Base-by-base conservation (phyloP, 495 filamentous ascomycete species). In the Hypoxylon perforatum region DNA sequence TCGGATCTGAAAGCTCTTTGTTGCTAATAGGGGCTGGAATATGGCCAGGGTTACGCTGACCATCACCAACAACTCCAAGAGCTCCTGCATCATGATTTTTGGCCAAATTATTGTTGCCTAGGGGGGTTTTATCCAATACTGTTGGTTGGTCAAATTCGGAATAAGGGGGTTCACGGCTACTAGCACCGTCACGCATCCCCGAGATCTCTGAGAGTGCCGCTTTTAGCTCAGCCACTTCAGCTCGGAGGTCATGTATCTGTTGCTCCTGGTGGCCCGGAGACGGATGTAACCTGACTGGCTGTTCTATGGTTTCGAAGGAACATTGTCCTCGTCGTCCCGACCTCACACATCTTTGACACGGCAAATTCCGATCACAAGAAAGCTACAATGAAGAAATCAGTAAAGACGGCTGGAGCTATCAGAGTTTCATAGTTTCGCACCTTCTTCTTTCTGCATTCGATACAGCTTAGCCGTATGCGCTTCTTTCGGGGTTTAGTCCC, bases 361-460 rank as follows among this genome's bases (percentile, higher is more conserved):
- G 71, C 19, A 61, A 30, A 23, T 50, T 63, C 23, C 71, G 63
- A 22, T 74, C 71, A 33, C 71, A 74, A 18, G 65, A 71, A 14
- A 74, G 19, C 71, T 73, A 22, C 2, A 28, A 30, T n/a, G n/a
- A 18, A 41, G 5, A 3, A 19, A 19, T 52, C 21, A 50, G 47
- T 48, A 46, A 53, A 25, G 10, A 12, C 6, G 0, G 9, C 7
- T 3, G 22, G 14, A 0, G 11, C 22, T 3, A 47, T 22, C 36
- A 11, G 14, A 15, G 46, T 23, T 10, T 14, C 23, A 17, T 11
- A 14, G 42, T 28, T 5, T 12, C 48, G 15, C 61, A 71, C 71
- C 65, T 74, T 74, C 52, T 71, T 74, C 38, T 51, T 63, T 19
- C 68, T 63, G 25, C 71, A 74, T 57, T 71, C 71, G 2, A 48